Conservation (phyloP, 495 filamentous ascomycete genomes). For the Podospora bellae-mahoneyi region DNA sequence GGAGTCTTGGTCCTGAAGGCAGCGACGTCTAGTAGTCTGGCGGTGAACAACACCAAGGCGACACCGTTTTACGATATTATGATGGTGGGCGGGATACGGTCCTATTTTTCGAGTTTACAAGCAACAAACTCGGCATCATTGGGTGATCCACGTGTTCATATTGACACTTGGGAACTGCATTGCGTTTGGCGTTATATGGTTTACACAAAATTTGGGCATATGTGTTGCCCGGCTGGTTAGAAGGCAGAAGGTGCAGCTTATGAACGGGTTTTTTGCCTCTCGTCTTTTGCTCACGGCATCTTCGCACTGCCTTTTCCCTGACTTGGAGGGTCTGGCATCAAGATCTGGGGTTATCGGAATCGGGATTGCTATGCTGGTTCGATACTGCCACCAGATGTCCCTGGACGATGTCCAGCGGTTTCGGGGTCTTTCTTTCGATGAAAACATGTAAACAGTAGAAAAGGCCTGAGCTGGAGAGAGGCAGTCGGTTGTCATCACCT, state of each 20-base stretch:
- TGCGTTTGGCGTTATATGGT: slow-evolving; percentile 36
- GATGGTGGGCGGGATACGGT: slow-evolving; percentile 21
- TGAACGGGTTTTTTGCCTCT: slow-evolving; percentile 14
- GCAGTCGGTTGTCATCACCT: neutral
- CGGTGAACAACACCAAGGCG: neutral
- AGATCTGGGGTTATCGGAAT: neutral
- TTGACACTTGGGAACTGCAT: slow-evolving; percentile 28
- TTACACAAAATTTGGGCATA: slow-evolving; percentile 28
- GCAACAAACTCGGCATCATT: neutral
- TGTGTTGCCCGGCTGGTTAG: slow-evolving; percentile 17
- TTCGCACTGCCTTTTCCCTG: neutral
- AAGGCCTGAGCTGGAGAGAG: neutral
- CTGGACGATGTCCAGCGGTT: neutral
- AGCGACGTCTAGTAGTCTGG: slow-evolving; percentile 8
- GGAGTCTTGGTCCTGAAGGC: slow-evolving; percentile 17
- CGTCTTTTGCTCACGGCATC: neutral
- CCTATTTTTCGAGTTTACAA: slow-evolving; percentile 19
- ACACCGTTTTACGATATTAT: slow-evolving; percentile 27
- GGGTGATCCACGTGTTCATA: neutral
- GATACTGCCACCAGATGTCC: neutral
- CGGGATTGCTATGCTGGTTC: neutral
- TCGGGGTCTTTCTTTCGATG: neutral
- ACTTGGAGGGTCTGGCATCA: neutral
- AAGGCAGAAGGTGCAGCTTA: slow-evolving; percentile 15
- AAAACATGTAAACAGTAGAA: neutral